Conservation (phyloP, 2,329 filamentous ascomycete species). For the Talaromyces rugulosus region DNA sequence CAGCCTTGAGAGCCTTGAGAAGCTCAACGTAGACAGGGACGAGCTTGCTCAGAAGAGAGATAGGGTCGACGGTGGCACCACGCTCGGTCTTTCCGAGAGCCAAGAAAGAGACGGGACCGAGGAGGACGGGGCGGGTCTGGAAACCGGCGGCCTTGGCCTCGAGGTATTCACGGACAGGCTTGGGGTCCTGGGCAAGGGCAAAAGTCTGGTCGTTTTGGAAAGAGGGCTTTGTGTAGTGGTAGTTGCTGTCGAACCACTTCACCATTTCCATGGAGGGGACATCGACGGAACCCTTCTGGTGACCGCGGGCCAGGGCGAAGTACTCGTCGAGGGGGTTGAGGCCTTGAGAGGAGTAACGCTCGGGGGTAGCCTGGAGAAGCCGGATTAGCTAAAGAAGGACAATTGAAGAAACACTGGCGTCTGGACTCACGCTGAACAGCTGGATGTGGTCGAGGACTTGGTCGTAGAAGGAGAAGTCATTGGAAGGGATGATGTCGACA, state of each 20-base stretch:
- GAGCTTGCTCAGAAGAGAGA: slow-evolving; percentile 88
- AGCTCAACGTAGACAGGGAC: slow-evolving; percentile 93
- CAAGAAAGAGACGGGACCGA: slow-evolving; percentile 97
- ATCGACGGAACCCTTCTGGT: slow-evolving; percentile 72
- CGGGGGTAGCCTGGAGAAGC: slow-evolving; percentile 68
- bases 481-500: slow-evolving; percentile 96
- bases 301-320: slow-evolving; percentile 99
- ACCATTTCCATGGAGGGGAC: slow-evolving; percentile 73
- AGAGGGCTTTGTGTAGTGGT: slow-evolving; percentile 99
- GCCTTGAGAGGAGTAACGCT: slow-evolving; percentile 87
- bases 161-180: slow-evolving; percentile 89
- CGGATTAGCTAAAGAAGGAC: slow-evolving; percentile 16
- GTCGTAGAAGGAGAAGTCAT: slow-evolving; percentile 99
- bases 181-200: slow-evolving; percentile 80
- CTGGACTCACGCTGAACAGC: slow-evolving; percentile 77
- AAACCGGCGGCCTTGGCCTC: slow-evolving; percentile 98
- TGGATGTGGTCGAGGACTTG: slow-evolving; percentile 97
- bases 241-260: slow-evolving; percentile 99
- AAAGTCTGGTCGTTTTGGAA: slow-evolving; percentile 96
- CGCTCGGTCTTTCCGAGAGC: slow-evolving; percentile 97
- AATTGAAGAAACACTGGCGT: not conserved
- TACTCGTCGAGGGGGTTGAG: slow-evolving; percentile 91
- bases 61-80: slow-evolving; percentile 86
- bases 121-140: slow-evolving; percentile 83
- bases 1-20: slow-evolving; percentile 86